Evolutionary conservation across 441 rosid species (phyloP), one percentile per base, ranked within the genome.

Genomic region (Adansonia rubrostipa): DNA sequence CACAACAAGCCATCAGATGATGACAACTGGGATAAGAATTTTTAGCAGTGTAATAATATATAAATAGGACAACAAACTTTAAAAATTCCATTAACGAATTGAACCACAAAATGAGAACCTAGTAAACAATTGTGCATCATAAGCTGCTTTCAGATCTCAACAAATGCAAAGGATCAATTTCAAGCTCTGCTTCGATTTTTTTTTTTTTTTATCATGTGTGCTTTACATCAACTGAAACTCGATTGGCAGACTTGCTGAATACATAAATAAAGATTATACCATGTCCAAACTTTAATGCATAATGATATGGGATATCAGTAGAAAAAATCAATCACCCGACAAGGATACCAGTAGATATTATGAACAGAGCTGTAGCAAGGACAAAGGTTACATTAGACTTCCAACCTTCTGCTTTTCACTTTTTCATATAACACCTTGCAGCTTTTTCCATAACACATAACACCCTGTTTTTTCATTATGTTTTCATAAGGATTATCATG

Each of bases 1-100:
- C 42, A 74, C 22, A 11, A 71, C 61, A 73, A 44, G 77, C 40
- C 17, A 65, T 13, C 54, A 56, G 48, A 54, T 73, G 58, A 79
- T 51, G 51, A 50, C 48, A 54, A 69, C 36, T 15, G 17, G n/a
- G 61, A 78, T 28, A 42, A 63, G 22, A 50, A 14, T 45, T 54
- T 20, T 24, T 56, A 68, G 11, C n/a, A 9, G 10, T 11, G 11
- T 66, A 47, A 20, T 10, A 68, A 47, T 56, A 45, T 68, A 19
- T 10, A 45, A 45, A 17, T 20, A 68, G 56, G 54, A 11, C 33
- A 68, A 66, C 56, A 45, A 20, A 47, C 17, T 68, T 9, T 14
- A 44, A 67, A 66, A 44, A 6, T 66, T 44, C 14, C 53, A 67
- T 67, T 42, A 44, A 67, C 10, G 33, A 67, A 45, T 67, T 44